Percentiles rank a stretch among this genome's conserved stretches.
Evolutionary conservation across 805 yeast species (phyloP).

Genomic region (Ogataea ramenticola): DNA sequence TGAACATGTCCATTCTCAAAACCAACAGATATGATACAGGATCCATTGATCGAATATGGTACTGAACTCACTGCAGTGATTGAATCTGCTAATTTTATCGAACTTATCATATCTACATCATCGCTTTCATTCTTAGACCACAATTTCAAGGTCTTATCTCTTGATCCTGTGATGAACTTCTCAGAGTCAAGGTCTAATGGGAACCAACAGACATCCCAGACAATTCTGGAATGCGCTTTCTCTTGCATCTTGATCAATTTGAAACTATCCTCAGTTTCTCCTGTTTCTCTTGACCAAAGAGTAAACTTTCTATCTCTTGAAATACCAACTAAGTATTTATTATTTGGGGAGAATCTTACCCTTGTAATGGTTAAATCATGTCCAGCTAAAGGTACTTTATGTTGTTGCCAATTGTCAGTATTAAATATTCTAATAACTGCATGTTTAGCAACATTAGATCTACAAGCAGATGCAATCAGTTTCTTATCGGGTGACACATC

Average conservation of each 20-base stretch:
- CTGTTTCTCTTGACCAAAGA: constrained; percentile 48
- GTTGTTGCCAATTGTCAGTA: constrained; percentile 50
- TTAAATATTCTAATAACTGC: constrained; percentile 79
- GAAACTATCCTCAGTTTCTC: constrained; percentile 16
- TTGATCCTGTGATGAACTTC: constrained; percentile 74
- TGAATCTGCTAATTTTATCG: constrained; percentile 44
- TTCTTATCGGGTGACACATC: constrained; percentile 59
- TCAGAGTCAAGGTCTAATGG: constrained; percentile 35
- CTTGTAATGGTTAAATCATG: constrained; percentile 86
- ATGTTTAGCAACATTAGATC: constrained; percentile 76
- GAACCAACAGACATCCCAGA: constrained; percentile 94
- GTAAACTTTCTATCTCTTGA: constrained; percentile 86
- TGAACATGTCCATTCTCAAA: constrained; percentile 58
- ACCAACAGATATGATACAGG: constrained; percentile 51
- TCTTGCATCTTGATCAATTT: constrained; percentile 27
- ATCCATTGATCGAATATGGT: constrained; percentile 21
- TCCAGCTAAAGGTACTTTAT: constrained; percentile 52
- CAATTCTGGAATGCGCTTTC: constrained; percentile 84
- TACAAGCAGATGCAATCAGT: constrained; percentile 83
- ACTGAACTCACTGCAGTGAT: constrained; percentile 63
- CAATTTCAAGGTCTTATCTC: constrained; percentile 71
- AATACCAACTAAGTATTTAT: constrained; percentile 60
- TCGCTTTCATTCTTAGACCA: constrained; percentile 39
- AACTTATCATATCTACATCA: constrained; percentile 26
- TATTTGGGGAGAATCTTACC: constrained; percentile 66